A percentile compares a stretch with the other conserved stretches of the same genome.
Conservation (phyloP, 805 yeast species). For the Debaryomyces maramus region DNA sequence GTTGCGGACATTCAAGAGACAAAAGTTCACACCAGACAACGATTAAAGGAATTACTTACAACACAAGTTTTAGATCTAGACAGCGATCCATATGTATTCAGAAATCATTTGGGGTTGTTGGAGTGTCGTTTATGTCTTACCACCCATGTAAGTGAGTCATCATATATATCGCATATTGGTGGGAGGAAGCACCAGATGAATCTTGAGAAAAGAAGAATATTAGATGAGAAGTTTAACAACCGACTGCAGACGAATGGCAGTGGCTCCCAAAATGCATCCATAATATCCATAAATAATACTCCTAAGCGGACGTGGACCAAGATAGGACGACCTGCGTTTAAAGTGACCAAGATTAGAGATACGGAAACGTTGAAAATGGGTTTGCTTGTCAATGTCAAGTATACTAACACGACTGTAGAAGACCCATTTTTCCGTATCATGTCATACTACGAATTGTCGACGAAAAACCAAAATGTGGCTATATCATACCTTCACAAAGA, state of each 20-base stretch:
- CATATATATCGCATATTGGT: constrained; percentile 79
- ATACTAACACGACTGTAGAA: constrained; percentile 47
- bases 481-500: constrained; percentile 26
- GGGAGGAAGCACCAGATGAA: constrained; percentile 82
- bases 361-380: constrained; percentile 61
- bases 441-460: constrained; percentile 66
- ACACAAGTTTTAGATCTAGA: constrained; percentile 51
- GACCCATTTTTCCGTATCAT: constrained; percentile 72
- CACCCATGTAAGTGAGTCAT: constrained; percentile 73
- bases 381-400: constrained; percentile 59
- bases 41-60: constrained; percentile 63
- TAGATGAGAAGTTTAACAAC: constrained; percentile 33
- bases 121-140: constrained; percentile 88
- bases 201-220: constrained; percentile 55
- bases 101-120: constrained; percentile 77
- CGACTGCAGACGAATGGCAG: constrained; percentile 11
- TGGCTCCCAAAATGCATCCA: constrained; percentile 7
- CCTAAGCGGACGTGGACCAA: constrained; percentile 50
- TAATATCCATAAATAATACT: constrained; percentile 36
- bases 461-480: constrained; percentile 38
- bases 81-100: constrained; percentile 80
- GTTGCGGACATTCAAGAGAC: constrained; percentile 73
- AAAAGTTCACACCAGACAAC: constrained; percentile 64
- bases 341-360: constrained; percentile 67
- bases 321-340: constrained; percentile 74